These are phyloP conservation scores for Ceratocystis diversiconidia DNA, from an alignment of 2,329 filamentous ascomycete species.

Conservation along the genomic window DNA sequence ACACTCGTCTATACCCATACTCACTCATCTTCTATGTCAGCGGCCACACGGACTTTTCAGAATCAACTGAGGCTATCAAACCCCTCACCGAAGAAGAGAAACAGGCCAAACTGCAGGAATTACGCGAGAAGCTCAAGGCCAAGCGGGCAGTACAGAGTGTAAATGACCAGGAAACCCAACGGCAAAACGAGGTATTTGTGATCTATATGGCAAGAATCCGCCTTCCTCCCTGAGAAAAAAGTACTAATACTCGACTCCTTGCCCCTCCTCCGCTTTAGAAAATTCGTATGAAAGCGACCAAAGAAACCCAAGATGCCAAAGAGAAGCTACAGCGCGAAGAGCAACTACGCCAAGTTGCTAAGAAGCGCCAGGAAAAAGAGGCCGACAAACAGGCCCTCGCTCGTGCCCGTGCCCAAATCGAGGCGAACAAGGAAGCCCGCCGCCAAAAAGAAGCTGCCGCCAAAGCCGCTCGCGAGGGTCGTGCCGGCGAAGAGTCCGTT, in stretches of 20 bases:
- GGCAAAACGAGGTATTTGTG: conserved; percentile 60
- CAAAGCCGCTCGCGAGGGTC: conserved; percentile 76
- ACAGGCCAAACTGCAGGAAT: conserved; percentile 59
- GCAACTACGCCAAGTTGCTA: conserved; percentile 77
- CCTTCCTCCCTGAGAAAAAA: not conserved
- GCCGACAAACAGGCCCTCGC: conserved; percentile 77
- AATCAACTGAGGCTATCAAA: conserved; percentile 84
- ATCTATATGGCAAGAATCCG: conserved; percentile 8
- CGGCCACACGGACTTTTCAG: conserved; percentile 78
- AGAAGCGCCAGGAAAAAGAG: conserved; percentile 75
- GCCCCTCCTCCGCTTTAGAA: conserved; percentile 28
- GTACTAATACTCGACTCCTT: not conserved
- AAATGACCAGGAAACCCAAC: conserved; percentile 66
- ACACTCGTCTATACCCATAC: not conserved
- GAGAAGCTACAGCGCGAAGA: conserved; percentile 80
- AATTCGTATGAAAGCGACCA: conserved; percentile 75
- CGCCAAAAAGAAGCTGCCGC: conserved; percentile 71
- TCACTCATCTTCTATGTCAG: conserved; percentile 22
- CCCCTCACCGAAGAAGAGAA: conserved; percentile 88
- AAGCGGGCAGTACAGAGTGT: conserved; percentile 57
- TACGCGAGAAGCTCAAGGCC: conserved; percentile 54
- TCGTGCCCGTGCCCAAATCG: conserved; percentile 83
- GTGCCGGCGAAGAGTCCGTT: conserved; percentile 32
- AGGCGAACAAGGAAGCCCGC: conserved; percentile 83
- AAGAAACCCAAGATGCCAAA: conserved; percentile 76